Evolutionary conservation across 306 rosid genomes (phyloP), one percentile per base, ranked within the genome.

Genomic region (Vigna hirtella): DNA sequence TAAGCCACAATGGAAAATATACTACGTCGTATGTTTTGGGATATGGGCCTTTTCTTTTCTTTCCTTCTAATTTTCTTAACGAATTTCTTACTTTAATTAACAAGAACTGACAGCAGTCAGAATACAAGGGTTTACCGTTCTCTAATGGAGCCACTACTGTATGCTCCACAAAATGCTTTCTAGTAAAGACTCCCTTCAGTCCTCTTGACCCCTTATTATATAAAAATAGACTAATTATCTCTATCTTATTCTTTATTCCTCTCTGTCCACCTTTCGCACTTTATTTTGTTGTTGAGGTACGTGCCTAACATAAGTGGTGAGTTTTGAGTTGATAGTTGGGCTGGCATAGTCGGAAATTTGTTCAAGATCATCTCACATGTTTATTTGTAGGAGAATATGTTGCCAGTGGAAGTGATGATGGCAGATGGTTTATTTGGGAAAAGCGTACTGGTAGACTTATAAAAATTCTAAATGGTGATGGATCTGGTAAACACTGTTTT

Each of bases 371-470:
- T 55, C 24, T 77, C 24, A 55, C 74, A 14, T 78, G 47, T 67
- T 87, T 80, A 76, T 80, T 76, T 78, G 48, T 76, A 95, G 98
- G 99, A 81, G 97, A 93, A 82, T 93, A 85, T 83, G 84, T 95
- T 62, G 98, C 99, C 62, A 93, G 98, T 70, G 99, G 99, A 81
- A 95, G 99, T 74, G 99, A 95, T 86, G 99, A 93, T 85, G 99
- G 99, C 24, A 88, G 97, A 91, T 95, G 97, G 97, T 93, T 93
- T 85, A 86, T 95, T 71, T 95, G 99, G 98, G 99, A 95, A 84
- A 95, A 95, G 85, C 74, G 26, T 70, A 95, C 97, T 16, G 98
- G 99, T 56, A 91, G 99, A 83, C 91, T 95, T 79, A 76, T 91
- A 66, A 95, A 95, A 84, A 83, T 95, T 87, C 93, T 95, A 77